Evolutionary conservation across 768 basidiomycete species (phyloP).

Genomic region (Pluteus cervinus): DNA sequence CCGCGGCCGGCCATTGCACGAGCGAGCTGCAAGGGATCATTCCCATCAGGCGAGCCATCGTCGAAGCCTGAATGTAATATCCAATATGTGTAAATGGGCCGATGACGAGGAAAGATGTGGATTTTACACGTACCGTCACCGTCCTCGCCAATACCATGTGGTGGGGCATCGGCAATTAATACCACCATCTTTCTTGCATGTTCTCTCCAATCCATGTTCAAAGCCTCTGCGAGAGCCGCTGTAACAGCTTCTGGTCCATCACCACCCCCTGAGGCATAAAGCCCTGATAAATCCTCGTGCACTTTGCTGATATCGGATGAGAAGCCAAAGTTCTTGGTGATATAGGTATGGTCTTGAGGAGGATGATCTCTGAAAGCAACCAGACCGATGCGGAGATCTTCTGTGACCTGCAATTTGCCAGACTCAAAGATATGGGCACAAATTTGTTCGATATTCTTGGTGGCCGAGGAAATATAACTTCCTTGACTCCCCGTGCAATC

Average conservation of each 20-base stretch:
- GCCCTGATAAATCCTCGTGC: too few species aligned
- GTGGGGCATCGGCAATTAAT: slow-evolving; percentile 52
- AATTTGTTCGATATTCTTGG: slow-evolving; percentile 45
- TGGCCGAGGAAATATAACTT: slow-evolving; percentile 33
- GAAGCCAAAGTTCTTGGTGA: slow-evolving; percentile 46
- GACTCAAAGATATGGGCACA: slow-evolving; percentile 44
- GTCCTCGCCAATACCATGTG: slow-evolving; percentile 51
- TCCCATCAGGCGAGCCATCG: slow-evolving; percentile 15
- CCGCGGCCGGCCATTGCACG: slow-evolving; percentile 44
- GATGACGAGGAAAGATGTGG: not conserved
- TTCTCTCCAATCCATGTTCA: slow-evolving; percentile 43
- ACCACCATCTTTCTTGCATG: slow-evolving; percentile 47
- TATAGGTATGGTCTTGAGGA: slow-evolving; percentile 46
- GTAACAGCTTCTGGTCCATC: slow-evolving; percentile 58
- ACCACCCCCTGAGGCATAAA: slow-evolving; percentile 39
- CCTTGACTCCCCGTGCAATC: slow-evolving; percentile 45
- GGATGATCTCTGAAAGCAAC: slow-evolving; percentile 55
- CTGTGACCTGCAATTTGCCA: slow-evolving; percentile 35
- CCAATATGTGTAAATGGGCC: slow-evolving; percentile 1
- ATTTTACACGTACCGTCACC: slow-evolving; percentile 32
- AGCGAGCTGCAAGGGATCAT: slow-evolving; percentile 23
- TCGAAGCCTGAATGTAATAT: too few species aligned
- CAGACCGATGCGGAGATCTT: slow-evolving; percentile 43
- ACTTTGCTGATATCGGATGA: slow-evolving; percentile 39
- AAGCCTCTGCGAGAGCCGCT: slow-evolving; percentile 42